Conservation (phyloP, 2,329 filamentous ascomycete species). For the Nemania sp. region DNA sequence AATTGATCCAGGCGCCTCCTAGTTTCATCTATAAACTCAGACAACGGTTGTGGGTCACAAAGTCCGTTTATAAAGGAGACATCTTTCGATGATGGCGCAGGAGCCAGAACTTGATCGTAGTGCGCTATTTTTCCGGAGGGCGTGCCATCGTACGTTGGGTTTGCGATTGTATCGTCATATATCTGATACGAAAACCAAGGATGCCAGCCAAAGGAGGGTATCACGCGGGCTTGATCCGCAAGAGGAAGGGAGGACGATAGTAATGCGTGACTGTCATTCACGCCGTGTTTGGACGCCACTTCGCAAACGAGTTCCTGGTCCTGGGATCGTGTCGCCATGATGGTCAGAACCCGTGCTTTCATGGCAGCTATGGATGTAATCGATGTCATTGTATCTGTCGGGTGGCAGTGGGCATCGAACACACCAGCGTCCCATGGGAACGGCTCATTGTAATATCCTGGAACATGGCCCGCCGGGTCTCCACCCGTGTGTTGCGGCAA, state of each 20-base stretch:
- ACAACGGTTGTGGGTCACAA: conserved; percentile 63
- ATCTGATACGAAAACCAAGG: conserved; percentile 84
- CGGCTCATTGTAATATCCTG: conserved; percentile 30
- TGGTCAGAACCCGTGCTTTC: conserved; percentile 66
- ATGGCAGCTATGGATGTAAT: conserved; percentile 63
- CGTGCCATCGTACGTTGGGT: conserved; percentile 44
- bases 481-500: conserved; percentile 9
- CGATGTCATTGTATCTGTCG: conserved; percentile 73
- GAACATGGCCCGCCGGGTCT: conserved; percentile 10
- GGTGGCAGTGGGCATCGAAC: conserved; percentile 82
- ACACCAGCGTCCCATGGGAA: conserved; percentile 74
- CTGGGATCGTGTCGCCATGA: conserved; percentile 77
- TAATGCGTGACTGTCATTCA: conserved; percentile 41
- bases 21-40: conserved; percentile 59
- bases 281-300: conserved; percentile 59
- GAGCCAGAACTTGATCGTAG: conserved; percentile 67
- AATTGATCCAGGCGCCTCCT: conserved; percentile 57
- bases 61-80: conserved; percentile 52
- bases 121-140: conserved; percentile 54
- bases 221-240: conserved; percentile 45
- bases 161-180: conserved; percentile 58
- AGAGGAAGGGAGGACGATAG: conserved; percentile 15
- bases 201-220: conserved; percentile 85
- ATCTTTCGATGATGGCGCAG: conserved; percentile 51
- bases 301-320: conserved; percentile 74